Conservation (phyloP, 2,329 filamentous ascomycete species). For the Clarireedia sp. region DNA sequence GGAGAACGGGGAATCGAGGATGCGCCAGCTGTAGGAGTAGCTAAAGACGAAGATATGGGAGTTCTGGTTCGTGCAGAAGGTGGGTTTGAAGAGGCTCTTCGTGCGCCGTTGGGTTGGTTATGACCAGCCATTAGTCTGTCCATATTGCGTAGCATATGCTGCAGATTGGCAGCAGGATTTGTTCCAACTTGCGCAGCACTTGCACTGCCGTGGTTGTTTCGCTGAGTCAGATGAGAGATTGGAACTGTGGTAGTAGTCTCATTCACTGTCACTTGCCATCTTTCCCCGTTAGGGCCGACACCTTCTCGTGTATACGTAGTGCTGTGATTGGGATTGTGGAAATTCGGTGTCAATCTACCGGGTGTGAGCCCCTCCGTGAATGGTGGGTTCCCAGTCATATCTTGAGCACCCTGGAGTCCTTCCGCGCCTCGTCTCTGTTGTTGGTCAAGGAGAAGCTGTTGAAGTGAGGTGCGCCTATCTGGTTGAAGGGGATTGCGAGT, state of each 20-base stretch:
- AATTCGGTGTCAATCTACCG: slow-evolving; percentile 23
- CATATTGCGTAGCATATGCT: slow-evolving; percentile 21
- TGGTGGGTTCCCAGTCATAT: slow-evolving; percentile 11
- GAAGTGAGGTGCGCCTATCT: background rate
- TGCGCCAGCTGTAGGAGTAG: background rate
- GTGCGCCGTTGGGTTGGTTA: slow-evolving; percentile 15
- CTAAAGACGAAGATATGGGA: slow-evolving; percentile 6
- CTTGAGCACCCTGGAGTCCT: slow-evolving; percentile 20
- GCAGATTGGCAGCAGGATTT: slow-evolving; percentile 22
- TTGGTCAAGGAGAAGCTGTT: slow-evolving; percentile 5
- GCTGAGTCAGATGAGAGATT: slow-evolving; percentile 9
- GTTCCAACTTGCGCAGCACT: background rate
- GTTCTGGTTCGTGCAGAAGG: slow-evolving; percentile 2
- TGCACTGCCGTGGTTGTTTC: slow-evolving; percentile 14
- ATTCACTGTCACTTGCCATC: slow-evolving; percentile 45
- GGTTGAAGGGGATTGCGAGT: background rate
- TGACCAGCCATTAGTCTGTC: slow-evolving; percentile 19
- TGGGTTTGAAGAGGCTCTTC: slow-evolving; percentile 15
- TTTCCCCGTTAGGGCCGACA: slow-evolving; percentile 42
- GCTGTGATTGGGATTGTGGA: slow-evolving; percentile 31
- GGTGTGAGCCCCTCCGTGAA: slow-evolving; percentile 22
- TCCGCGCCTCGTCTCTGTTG: slow-evolving; percentile 18
- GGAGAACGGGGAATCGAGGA: slow-evolving; percentile 1
- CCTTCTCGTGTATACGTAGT: slow-evolving; percentile 42
- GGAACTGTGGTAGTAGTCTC: slow-evolving; percentile 32